Percentiles rank a stretch among this genome's conserved stretches.
phyloP scores from a whole-genome alignment of 768 basidiomycete species.

The Mycena rebaudengoi region DNA sequence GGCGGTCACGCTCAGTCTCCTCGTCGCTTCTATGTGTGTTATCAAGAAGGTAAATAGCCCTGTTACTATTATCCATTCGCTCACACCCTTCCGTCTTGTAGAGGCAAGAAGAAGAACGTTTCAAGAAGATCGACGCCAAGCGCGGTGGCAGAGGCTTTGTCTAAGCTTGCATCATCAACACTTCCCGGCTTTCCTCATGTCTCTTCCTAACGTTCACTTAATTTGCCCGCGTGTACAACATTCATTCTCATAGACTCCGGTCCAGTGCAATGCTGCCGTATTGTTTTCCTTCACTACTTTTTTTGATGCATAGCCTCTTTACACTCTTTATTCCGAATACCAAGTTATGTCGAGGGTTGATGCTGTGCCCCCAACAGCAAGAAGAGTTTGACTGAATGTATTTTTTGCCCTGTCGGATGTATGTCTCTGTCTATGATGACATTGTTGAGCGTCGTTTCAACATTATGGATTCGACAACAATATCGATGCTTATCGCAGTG shows the following conservation, averaged over 20 bases:
- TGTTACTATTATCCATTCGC: background rate
- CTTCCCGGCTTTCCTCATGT: background rate
- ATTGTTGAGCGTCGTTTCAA: too few species aligned
- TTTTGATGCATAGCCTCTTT: slow-evolving; percentile 23
- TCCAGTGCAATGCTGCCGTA: slow-evolving; percentile 12
- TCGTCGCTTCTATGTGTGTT: slow-evolving; percentile 85
- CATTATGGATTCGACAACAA: too few species aligned
- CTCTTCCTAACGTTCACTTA: background rate
- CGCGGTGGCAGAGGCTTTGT: slow-evolving; percentile 89
- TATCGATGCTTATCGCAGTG: too few species aligned
- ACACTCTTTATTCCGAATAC: slow-evolving; percentile 28
- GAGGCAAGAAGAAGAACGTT: slow-evolving; percentile 84
- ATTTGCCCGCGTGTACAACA: slow-evolving; percentile 2
- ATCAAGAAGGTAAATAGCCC: slow-evolving; percentile 71
- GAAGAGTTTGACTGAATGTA: slow-evolving; percentile 23
- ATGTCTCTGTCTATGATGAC: too few species aligned
- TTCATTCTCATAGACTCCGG: background rate
- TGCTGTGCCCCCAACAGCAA: slow-evolving; percentile 23
- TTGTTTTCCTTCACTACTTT: slow-evolving; percentile 5
- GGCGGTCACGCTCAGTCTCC: slow-evolving; percentile 76
- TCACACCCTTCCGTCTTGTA: slow-evolving; percentile 37
- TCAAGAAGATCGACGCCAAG: slow-evolving; percentile 90
- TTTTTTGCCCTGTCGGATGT: too few species aligned
- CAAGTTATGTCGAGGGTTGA: slow-evolving; percentile 27
- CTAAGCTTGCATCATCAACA: slow-evolving; percentile 43